Base-by-base conservation (phyloP, 2,329 filamentous ascomycete species). In the Cladosporium cucumerinum region DNA sequence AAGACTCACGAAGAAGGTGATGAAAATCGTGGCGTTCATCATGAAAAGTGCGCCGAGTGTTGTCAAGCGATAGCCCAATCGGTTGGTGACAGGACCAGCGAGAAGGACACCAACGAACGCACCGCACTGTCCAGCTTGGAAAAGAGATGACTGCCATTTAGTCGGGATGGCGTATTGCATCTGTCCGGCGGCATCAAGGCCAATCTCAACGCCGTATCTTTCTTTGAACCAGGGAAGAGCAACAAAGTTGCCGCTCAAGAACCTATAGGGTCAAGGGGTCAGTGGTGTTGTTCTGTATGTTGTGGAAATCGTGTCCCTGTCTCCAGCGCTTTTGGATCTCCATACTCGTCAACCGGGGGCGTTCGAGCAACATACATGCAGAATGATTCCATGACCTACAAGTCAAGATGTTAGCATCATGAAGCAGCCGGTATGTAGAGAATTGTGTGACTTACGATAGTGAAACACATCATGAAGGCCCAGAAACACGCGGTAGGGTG, bases 311-410 rank as follows among this genome's bases (percentile, higher is more conserved):
- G 8, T 46, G 39, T 12, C 21, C 18, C 5, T n/a, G 36, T n/a
- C 39, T 51, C 48, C 48, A 26, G 16, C 23, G 26, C 26, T 28
- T 26, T n/a, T 2, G 10, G 16, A 18, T 25, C 26, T 25, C 26
- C 25, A n/a, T 25, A n/a, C 18, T 4, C 48, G 8, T 26, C n/a
- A 12, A 28, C 5, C 28, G 11, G 51, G 18, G 28, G 2, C 21
- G 6, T 55, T 34, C 11, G 16, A 16, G 14, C 12, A 14, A 55
- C 51, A 23, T 55, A 86, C 67, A 86, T 81, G 73, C 80, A 81
- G 78, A 85, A 87, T 5, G 84, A 82, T 72, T 87, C 85, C 85
- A 87, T 87, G 67, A 85, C 84, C 84, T 69, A 49, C 30, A 3
- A 32, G 39, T 21, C 5, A 14, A 28, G 11, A 46, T 23, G 36